Evolutionary conservation across 352 stramenopile species (phyloP).

Genomic region (Phytophthora pini): DNA sequence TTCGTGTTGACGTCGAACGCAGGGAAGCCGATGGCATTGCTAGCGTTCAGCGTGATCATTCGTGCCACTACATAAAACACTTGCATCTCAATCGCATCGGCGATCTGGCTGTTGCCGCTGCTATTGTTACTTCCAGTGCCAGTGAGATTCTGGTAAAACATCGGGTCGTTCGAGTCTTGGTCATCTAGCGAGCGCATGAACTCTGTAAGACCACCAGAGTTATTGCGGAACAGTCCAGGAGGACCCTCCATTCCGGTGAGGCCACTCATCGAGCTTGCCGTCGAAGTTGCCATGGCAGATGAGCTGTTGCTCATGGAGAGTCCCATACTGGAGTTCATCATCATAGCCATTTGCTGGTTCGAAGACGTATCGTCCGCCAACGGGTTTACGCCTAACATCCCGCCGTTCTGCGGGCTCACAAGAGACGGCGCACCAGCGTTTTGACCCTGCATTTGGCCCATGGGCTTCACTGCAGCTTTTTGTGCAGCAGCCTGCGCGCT

Average conservation of each 20-base stretch:
- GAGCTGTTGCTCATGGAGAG: slow-evolving; percentile 61
- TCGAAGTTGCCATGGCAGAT: slow-evolving; percentile 37
- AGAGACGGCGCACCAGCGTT: slow-evolving; percentile 34
- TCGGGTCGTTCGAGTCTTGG: slow-evolving; percentile 59
- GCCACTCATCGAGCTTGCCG: slow-evolving; percentile 51
- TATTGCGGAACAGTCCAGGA: slow-evolving; percentile 76
- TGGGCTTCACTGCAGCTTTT: slow-evolving; percentile 56
- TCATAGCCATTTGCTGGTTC: slow-evolving; percentile 63
- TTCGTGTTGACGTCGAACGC: slow-evolving; percentile 77
- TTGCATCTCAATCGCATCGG: slow-evolving; percentile 80
- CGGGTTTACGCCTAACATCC: slow-evolving; percentile 36
- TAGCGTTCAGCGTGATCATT: slow-evolving; percentile 78
- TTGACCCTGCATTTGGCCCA: slow-evolving; percentile 40
- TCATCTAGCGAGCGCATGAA: slow-evolving; percentile 84
- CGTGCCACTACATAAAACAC: slow-evolving; percentile 82
- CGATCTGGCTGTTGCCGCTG: slow-evolving; percentile 54
- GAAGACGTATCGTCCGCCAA: slow-evolving; percentile 43
- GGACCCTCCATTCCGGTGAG: slow-evolving; percentile 73
- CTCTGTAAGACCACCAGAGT: slow-evolving; percentile 76
- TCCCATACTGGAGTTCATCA: slow-evolving; percentile 75
- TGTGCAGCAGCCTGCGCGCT: slow-evolving; percentile 48
- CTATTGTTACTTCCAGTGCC: slow-evolving; percentile 28
- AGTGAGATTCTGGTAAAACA: slow-evolving; percentile 73
- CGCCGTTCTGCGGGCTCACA: slow-evolving; percentile 58
- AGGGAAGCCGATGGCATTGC: slow-evolving; percentile 78